Evolutionary conservation across 2,329 filamentous ascomycete species (phyloP), one percentile per base, ranked within the genome.

Genomic region (Apiospora phragmitis): DNA sequence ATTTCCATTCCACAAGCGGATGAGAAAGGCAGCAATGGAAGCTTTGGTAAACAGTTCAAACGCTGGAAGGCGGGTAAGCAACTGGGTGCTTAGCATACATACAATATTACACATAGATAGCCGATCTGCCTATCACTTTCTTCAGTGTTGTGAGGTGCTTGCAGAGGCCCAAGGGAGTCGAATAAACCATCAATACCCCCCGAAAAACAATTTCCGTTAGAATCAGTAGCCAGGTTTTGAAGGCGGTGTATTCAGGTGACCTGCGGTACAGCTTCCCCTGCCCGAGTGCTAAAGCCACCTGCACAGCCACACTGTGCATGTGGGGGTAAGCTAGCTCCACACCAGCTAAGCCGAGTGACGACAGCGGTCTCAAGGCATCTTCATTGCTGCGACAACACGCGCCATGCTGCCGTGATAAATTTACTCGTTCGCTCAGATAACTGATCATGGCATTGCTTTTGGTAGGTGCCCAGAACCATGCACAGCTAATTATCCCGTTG

Each of bases 381-480:
- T 26, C 67, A 45, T 14, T 47, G 45, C 43, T 18, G 65, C 65
- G 24, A 47, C 26, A 69, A 38, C 49, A 21, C 26, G 35, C 35
- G 26, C 68, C 66, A 76, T 72, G 66, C 70, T 70, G 71, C 72
- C 71, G 45, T 71, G 51, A 71, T 77, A 74, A 73, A 26, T 71
- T 69, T 65, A 74, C 71, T 73, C 74, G 68, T 71, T 71, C 38
- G 73, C 70, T 68, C 62, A 51, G 73, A 72, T 69, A 72, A 68
- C 67, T 70, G 73, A 73, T 72, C 69, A 80, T 80, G 79, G 79
- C 79, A 74, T 75, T 80, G 76, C 78, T 80, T 76, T 70, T 80
- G 75, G 78, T 79, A 72, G 72, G 77, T 70, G 12, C 66, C 71
- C 68, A 21, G 16, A 21, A 14, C 24, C 42, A 49, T 32, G 4